Base-by-base conservation (phyloP, 768 basidiomycete species). In the Ephemerocybe angulata region DNA sequence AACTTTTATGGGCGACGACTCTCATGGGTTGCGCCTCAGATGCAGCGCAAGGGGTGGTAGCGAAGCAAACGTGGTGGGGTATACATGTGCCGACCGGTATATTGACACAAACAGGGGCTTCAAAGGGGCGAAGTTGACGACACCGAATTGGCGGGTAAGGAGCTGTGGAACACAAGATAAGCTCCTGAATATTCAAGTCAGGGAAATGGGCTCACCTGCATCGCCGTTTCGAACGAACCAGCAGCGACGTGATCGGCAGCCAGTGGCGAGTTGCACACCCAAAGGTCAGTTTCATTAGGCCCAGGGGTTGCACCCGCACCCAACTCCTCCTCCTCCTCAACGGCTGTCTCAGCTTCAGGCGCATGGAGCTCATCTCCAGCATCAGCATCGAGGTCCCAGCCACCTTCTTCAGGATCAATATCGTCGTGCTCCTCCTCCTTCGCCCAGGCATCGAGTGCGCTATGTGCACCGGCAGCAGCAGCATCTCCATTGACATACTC, bases 241-340 rank as follows among this genome's bases (percentile, higher is more conserved):
- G 93, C 96, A n/a, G 93, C 88, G 54, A 94, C 88, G 70, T 98
- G 97, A 69, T 99, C 97, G 41, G 82, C 90, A 12, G 93, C 94
- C 65, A 97, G 82, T 4, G 94, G 92, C 46, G 95, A 98, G 71
- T 98, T 98, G 60, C 91, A 84, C n/a, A 86, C 83, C 97, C 97
- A 98, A 43, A 93, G 76, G 53, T 97, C 94, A 48, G 83, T 78
- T 69, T 99, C 97, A 59, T 79, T 83, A 37, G 89, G 81, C 29
- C 97, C 97, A 19, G 91, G 87, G 3, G 85, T 74, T 12, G 93
- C 88, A 57, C 89, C 90, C 24, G 87, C 84, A 25, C 84, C 87
- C 27, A 91, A 76, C 41, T 89, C 90, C 41, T 79, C 83, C 13
- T 81, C 85, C 31, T 81, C 86, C n/a, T 76, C 77, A 6, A n/a